Base-by-base conservation (phyloP, 305 asterid genomes). In the Fraxinus velutina region DNA sequence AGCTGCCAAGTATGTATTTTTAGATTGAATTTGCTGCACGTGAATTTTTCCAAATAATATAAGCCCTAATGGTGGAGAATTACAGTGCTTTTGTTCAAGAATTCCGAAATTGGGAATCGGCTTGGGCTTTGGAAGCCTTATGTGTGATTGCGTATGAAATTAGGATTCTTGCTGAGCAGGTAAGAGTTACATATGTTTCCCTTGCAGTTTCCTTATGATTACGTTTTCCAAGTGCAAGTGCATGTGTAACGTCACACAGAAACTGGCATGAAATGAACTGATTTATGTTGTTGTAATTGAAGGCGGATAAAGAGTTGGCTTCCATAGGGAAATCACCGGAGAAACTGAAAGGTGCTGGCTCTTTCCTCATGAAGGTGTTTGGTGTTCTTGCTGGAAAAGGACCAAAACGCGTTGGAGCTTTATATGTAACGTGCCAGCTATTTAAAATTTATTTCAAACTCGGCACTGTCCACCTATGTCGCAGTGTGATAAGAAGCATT, bases 371-470 rank as follows among this genome's bases (percentile, higher is more conserved):
- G 99, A 95, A 95, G 88, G 97, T 91, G 44, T 95, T 95, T 81
- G 97, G 99, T 39, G 94, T 92, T 79, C 97, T 95, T 81, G 99
- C 98, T 87, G 97, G 97, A 68, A 95, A 95, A 87, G 98, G 98
- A 75, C 88, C 95, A 64, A 95, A 95, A 85, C 98, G 97, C 21
- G 96, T 95, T 75, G 99, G 99, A 82, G 98, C 99, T 79, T 83
- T 93, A 81, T 91, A 93, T 77, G 97, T 95, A 83, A 95, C 98
- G 68, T 93, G 97, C 87, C 97, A 95, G 78, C 95, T 93, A 33
- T 95, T 95, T 78, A 95, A 95, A 82, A 92, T 87, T 55, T 93
- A 95, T 87, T 95, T 95, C 91, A 95, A 93, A 92, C 97, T 95
- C 76, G 99, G 99, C 73, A 95, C 99, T 0, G 96, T 93, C 76